Evolutionary conservation across 768 basidiomycete species (phyloP), one percentile per base, ranked within the genome.

Genomic region (Pleurotus platypus): DNA sequence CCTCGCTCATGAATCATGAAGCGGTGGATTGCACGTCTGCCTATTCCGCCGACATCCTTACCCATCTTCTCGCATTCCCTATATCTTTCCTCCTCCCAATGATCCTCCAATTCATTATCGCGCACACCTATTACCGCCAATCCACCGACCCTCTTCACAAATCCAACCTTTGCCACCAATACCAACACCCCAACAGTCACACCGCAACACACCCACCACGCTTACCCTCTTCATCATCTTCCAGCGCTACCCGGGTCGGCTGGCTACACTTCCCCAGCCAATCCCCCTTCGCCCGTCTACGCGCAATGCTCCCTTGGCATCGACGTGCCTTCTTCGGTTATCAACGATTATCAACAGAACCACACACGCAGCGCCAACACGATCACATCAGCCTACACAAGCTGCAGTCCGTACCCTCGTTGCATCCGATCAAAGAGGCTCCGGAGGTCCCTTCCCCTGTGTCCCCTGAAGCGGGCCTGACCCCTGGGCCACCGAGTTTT

Each of bases 41-140:
- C 16, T 58, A 54, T 48, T 26, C 46, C 24, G 37, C 50, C 37
- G 38, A 30, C 46, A 30, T 37, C 11, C 9, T 38, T 15, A 11
- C 38, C 5, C 24, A 48, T 2, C 15, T 57, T n/a, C 24, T 61
- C 53, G 51, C 57, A 11, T 39, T 61, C 49, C 50, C 57, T n/a
- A 24, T 61, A 16, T 20, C 54, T n/a, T 49, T 30, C 40, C 56
- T 61, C 53, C 24, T 61, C 22, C 60, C 60, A 1, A 49, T 16
- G n/a, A 20, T 55, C 38, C 45, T 61, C 37, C 40, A 57, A 27
- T 46, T 58, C 60, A 9, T 58, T 22, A 15, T 55, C 45, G 57
- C 54, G 5, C 49, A 55, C 51, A 49, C 49, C 4, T 61, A 61
- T 27, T 58, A 55, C 50, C 50, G 49, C 12, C 60, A 61, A 47